Conservation (phyloP, 768 basidiomycete genomes). For the Lanmaoa pseudosensibilis region DNA sequence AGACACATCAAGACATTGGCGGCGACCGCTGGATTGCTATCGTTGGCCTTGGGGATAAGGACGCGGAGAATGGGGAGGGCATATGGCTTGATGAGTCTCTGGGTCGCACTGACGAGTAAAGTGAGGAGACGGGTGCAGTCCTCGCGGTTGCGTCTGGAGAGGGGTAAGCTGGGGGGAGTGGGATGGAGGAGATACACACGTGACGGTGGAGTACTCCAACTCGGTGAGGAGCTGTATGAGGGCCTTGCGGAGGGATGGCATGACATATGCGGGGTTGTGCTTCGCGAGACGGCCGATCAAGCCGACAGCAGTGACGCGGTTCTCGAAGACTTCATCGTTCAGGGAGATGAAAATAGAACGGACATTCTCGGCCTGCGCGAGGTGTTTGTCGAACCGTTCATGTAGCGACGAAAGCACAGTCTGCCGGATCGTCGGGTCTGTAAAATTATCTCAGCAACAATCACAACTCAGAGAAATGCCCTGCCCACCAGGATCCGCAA, state of each 20-base stretch:
- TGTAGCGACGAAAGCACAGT: constrained; percentile 86
- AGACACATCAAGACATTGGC: constrained; percentile 92
- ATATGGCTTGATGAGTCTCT: constrained; percentile 93
- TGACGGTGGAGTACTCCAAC: constrained; percentile 90
- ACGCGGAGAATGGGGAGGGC: constrained; percentile 93
- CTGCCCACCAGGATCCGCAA: constrained; percentile 85
- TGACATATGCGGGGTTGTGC: constrained; percentile 98
- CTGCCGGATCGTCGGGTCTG: constrained; percentile 76
- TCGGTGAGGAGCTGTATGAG: constrained; percentile 96
- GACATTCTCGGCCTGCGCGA: constrained; percentile 98
- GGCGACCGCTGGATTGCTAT: constrained; percentile 82
- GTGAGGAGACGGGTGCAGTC: constrained; percentile 91
- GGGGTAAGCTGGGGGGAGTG: neutral
- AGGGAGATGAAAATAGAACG: constrained; percentile 94
- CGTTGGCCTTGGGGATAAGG: constrained; percentile 85
- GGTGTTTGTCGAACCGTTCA: constrained; percentile 93
- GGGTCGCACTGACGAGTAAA: constrained; percentile 85
- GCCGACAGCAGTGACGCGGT: constrained; percentile 84
- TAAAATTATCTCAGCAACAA: constrained; percentile 7
- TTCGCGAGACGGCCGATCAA: constrained; percentile 92
- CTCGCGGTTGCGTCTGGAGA: constrained; percentile 73
- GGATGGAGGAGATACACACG: constrained; percentile 48
- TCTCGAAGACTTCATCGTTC: constrained; percentile 95
- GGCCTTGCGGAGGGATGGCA: constrained; percentile 94
- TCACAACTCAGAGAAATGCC: neutral